Evolutionary conservation across 2,329 filamentous ascomycete genomes (phyloP).

Genomic region (Seiridium cupressi): DNA sequence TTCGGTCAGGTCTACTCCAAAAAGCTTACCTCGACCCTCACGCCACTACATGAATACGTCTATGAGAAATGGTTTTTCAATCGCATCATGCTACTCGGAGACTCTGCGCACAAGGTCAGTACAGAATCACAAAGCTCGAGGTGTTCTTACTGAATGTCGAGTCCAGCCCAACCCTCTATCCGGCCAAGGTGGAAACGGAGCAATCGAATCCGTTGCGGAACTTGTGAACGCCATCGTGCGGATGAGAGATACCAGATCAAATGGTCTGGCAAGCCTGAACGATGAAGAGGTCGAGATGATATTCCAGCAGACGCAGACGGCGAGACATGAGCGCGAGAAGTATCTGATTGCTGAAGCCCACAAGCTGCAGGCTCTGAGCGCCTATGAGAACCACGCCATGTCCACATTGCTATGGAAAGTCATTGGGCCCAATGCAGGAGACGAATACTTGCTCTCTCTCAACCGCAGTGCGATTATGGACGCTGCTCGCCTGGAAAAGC

Average conservation of each 20-base stretch:
- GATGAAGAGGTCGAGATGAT: slow-evolving; percentile 12
- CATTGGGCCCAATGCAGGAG: neutral
- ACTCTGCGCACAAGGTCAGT: slow-evolving; percentile 31
- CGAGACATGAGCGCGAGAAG: slow-evolving; percentile 13
- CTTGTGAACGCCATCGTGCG: slow-evolving; percentile 20
- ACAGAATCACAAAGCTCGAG: neutral
- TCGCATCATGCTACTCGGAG: slow-evolving; percentile 28
- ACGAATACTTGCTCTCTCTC: neutral
- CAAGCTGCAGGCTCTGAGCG: slow-evolving; percentile 15
- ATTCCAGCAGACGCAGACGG: slow-evolving; percentile 16
- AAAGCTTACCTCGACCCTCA: slow-evolving; percentile 25
- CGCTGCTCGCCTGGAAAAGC: slow-evolving; percentile 6
- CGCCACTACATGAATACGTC: slow-evolving; percentile 29
- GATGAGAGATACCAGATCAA: neutral
- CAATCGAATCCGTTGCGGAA: slow-evolving; percentile 23
- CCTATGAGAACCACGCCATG: slow-evolving; percentile 14
- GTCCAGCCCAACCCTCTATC: slow-evolving; percentile 23
- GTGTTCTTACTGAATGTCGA: neutral
- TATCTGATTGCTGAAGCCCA: slow-evolving; percentile 13
- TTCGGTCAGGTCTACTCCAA: slow-evolving; percentile 29
- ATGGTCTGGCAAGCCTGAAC: slow-evolving; percentile 11
- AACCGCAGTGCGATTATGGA: neutral
- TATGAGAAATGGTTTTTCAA: slow-evolving; percentile 31
- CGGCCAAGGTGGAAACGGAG: slow-evolving; percentile 26
- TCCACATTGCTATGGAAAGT: slow-evolving; percentile 2